Percentiles rank a stretch among this genome's conserved stretches.
These are phyloP conservation scores for Lecanosticta acicola DNA, from an alignment of 2,329 filamentous ascomycete genomes.

Conservation along the genomic window DNA sequence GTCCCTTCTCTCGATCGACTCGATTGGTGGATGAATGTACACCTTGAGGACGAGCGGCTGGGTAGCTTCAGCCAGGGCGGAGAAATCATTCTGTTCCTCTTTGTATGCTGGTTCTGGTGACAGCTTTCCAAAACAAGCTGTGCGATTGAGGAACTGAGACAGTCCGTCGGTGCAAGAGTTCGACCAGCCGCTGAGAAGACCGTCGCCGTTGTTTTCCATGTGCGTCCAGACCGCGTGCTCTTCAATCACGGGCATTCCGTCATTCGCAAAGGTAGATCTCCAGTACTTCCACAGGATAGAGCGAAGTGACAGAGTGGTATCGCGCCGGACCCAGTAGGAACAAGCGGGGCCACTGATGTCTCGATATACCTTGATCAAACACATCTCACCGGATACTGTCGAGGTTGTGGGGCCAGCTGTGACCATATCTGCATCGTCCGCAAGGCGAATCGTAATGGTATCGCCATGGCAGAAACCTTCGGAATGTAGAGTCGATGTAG, in stretches of 20 bases:
- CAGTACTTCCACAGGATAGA: slow-evolving; percentile 27
- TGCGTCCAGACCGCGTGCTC: slow-evolving; percentile 13
- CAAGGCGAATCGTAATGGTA: slow-evolving; percentile 12
- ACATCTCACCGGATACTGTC: slow-evolving; percentile 2
- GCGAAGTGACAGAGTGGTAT: slow-evolving; percentile 19
- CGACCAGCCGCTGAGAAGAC: background rate
- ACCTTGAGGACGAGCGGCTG: slow-evolving; percentile 23
- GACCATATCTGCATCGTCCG: slow-evolving; percentile 13
- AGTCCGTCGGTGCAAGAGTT: slow-evolving; percentile 6
- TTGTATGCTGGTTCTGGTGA: slow-evolving; percentile 17
- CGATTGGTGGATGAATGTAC: background rate
- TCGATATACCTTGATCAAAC: slow-evolving; percentile 20
- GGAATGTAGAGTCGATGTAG: background rate
- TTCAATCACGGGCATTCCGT: background rate
- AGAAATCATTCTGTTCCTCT: slow-evolving; percentile 2
- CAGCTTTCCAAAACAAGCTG: slow-evolving; percentile 20
- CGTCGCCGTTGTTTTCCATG: slow-evolving; percentile 14
- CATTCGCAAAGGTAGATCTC: slow-evolving; percentile 11
- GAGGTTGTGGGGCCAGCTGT: background rate
- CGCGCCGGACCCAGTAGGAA: slow-evolving; percentile 24
- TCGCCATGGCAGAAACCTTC: slow-evolving; percentile 8
- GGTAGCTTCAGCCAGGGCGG: background rate
- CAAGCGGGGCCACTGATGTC: slow-evolving; percentile 5
- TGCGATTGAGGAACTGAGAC: slow-evolving; percentile 13
- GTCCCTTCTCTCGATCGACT: background rate